Evolutionary conservation across 805 yeast genomes (phyloP).

Genomic region (Sugiyamaella smithiae): DNA sequence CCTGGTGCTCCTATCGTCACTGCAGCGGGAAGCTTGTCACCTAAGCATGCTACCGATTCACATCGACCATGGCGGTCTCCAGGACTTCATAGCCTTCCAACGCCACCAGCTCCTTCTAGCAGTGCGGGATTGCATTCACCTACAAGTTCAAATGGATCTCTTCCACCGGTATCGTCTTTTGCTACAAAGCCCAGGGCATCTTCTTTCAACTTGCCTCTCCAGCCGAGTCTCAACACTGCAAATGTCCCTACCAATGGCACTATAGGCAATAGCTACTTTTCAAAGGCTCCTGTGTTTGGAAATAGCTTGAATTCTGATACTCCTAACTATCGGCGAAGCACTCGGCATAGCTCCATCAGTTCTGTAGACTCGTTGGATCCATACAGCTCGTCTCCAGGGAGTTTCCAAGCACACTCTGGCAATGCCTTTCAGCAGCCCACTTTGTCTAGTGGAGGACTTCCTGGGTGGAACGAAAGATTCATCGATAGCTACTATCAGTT

Average conservation of each 20-base stretch:
- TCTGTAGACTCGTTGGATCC: slow-evolving; percentile 16
- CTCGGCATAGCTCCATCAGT: slow-evolving; percentile 15
- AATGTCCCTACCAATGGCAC: not conserved
- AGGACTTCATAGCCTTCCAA: slow-evolving; percentile 9
- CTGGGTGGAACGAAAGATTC: slow-evolving; percentile 31
- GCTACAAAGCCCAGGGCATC: slow-evolving; percentile 10
- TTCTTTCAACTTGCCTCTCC: slow-evolving; percentile 13
- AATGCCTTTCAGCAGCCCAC: not conserved
- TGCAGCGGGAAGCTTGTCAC: slow-evolving; percentile 2
- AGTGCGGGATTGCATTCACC: slow-evolving; percentile 4
- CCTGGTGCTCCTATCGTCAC: not conserved
- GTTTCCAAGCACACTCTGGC: not conserved
- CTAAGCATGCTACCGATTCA: not conserved
- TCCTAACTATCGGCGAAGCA: slow-evolving; percentile 1
- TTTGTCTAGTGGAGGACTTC: slow-evolving; percentile 4
- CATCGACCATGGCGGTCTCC: slow-evolving; percentile 4
- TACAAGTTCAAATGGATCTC: not conserved
- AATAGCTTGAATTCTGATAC: not conserved
- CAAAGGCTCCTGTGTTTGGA: slow-evolving; percentile 11
- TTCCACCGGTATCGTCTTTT: not conserved
- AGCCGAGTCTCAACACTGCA: not conserved
- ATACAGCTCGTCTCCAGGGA: not conserved
- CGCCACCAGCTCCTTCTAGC: slow-evolving; percentile 7
- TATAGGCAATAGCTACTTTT: slow-evolving; percentile 15
- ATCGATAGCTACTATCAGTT: slow-evolving; percentile 37